Base-by-base conservation (phyloP, 2,329 filamentous ascomycete species). In the Arachnopeziza araneosa region DNA sequence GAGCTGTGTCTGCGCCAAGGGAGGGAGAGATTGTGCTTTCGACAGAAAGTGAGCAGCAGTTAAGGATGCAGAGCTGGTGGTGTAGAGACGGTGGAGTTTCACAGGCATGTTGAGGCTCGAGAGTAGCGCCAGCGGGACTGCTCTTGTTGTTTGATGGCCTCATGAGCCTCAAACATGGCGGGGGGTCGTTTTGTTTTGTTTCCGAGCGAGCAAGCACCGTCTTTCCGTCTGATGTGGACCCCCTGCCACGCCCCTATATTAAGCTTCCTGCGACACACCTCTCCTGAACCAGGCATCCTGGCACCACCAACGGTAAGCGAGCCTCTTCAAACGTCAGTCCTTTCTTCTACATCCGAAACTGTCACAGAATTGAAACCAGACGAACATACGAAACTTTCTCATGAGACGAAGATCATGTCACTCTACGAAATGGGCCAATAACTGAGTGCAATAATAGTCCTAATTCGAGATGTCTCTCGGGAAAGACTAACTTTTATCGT, bases 1-100 rank as follows among this genome's bases (percentile, higher is more conserved):
- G 2, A 78, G 59, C 67, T 88, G 85, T 2, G 71, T 73, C 52
- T 77, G 77, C 4, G 70, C 17, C 72, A 64, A 74, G 0, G 77
- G 75, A 1, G 76, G 74, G 5, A 73, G 69, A 6, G 74, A 74
- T 58, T 77, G 74, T 54, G 77, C 76, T 56, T 73, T 74, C 7
- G 71, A 68, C 21, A 79, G 72, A 64, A 80, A 80, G 51, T 72
- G 69, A 17, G 71, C 63, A 6, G 76, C 75, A 58, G 75, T 68
- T 49, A 70, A 63, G 22, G 72, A 59, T 57, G 75, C 71, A 49
- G 69, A 71, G 24, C 50, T 7, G 30, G 61, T 55, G 58, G 60
- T 65, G 48, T 64, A 68, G 54, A 65, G 65, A 50, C 63, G 64
- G n/a, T 61, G 55, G 49, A 63, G 24, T 30, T 50, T 57, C 24